These are phyloP conservation scores for Crucihimalaya himalaica DNA, from an alignment of 345 rosid genomes.

Conservation along the genomic window DNA sequence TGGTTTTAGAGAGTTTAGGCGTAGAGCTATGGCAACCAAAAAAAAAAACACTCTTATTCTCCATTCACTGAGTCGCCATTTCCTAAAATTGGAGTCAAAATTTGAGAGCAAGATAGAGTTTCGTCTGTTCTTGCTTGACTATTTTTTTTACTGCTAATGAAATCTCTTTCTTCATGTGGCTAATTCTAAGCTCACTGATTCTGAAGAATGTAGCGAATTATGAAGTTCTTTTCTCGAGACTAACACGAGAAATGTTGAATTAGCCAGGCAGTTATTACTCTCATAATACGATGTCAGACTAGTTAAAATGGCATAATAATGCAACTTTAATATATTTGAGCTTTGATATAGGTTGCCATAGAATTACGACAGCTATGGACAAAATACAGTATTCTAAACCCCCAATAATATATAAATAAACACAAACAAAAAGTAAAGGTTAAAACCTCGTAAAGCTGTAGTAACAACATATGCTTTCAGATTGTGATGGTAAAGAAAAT, in stretches of 20 bases:
- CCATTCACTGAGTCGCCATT: constrained; percentile 8
- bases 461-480: constrained; percentile 19
- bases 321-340: background rate
- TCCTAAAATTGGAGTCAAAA: constrained; percentile 29
- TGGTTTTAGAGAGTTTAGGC: constrained; percentile 35
- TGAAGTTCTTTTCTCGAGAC: background rate
- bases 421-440: constrained; percentile 3
- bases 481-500: constrained; percentile 7
- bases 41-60: background rate
- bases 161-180: background rate
- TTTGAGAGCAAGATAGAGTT: constrained; percentile 14
- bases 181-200: background rate
- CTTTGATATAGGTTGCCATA: constrained; percentile 6
- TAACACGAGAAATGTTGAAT: background rate
- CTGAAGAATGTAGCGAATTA: background rate
- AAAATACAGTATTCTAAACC: constrained; percentile 19
- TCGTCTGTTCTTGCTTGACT: constrained; percentile 13
- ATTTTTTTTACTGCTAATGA: background rate
- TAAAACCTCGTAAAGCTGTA: constrained; percentile 9
- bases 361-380: constrained; percentile 18
- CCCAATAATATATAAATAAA: constrained; percentile 18
- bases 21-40: background rate
- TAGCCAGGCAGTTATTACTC: background rate
- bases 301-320: background rate
- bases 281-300: background rate